Base-by-base conservation (phyloP, 1,139 yeast species). In the Blastobotrys serpentis region DNA sequence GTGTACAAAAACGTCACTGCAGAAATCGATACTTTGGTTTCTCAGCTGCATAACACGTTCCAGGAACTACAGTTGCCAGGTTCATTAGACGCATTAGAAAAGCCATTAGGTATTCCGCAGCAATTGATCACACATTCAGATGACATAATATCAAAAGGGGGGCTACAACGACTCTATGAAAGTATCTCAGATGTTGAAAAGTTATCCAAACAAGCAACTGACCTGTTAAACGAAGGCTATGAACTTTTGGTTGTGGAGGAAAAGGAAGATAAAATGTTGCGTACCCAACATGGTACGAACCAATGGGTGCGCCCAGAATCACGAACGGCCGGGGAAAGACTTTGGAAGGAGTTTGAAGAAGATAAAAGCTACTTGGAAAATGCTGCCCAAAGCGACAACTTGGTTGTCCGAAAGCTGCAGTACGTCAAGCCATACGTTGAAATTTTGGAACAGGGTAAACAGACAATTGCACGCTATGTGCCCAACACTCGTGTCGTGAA, bases 61-160 rank as follows among this genome's bases (percentile, higher is more conserved):
- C 60, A 60, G 16, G 53, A 58, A 8, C 49, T 65, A 29, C 58
- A 58, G 4, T 65, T 86, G 1, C 86, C 88, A 0, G 82, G 86
- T 0, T 70, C 84, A 0, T 68, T 86, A 8, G 90, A 84, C 50
- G 72, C 85, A 0, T 64, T 82, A 1, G 81, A 81, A 52, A 77
- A 75, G 49, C 88, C 89, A 0, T 79, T 81, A 48, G 76, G 77
- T 18, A 59, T 84, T 1, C 95, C 95, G 0, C 74, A 73, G 5
- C 72, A 80, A 2, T 69, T 86, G 1, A 49, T 77, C 1, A 74
- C 73, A 13, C 84, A 82, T 56, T 73, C 79, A 2, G 78, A 76
- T 40, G 82, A 79, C 38, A 70, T 86, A 2, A 65, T 71, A n/a
- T 62, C 75, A 0, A 58, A 68, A 29, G 88, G 90, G 0, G 92